A percentile compares a stretch with the other conserved stretches of the same genome.
These are phyloP conservation scores for Hibiscus tridactylites DNA, from an alignment of 345 rosid species.

Conservation along the genomic window DNA sequence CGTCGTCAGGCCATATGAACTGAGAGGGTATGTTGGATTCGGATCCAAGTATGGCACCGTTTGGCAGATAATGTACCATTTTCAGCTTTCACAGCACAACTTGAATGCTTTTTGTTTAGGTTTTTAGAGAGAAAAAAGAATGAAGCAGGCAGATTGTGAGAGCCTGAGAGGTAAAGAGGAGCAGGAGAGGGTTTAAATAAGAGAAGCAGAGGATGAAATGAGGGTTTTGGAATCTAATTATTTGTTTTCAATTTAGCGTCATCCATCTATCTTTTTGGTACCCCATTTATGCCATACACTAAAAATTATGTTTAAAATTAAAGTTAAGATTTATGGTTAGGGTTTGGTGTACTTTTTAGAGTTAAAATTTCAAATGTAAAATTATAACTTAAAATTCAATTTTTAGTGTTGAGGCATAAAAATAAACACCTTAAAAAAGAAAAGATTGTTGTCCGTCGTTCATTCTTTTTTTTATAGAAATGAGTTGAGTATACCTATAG, in stretches of 20 bases:
- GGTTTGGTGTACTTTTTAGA: too few species aligned
- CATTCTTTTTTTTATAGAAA: too few species aligned
- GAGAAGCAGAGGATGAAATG: neutral
- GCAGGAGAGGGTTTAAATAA: neutral
- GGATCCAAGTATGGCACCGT: constrained; percentile 20
- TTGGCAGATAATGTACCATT: neutral
- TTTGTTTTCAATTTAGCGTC: neutral
- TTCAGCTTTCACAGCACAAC: neutral
- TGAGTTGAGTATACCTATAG: too few species aligned
- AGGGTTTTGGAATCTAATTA: neutral
- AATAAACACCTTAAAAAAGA: too few species aligned
- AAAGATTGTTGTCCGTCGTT: too few species aligned
- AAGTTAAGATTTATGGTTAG: too few species aligned
- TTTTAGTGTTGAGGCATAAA: too few species aligned
- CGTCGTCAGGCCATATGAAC: constrained; percentile 87
- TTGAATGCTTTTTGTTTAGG: neutral
- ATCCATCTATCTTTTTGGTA: too few species aligned
- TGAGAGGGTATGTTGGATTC: constrained; percentile 52
- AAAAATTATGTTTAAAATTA: too few species aligned
- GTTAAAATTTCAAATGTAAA: too few species aligned
- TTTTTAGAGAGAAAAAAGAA: neutral
- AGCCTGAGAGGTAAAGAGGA: neutral
- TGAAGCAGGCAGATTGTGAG: neutral
- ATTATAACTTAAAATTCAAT: too few species aligned
- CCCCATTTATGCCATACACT: too few species aligned